Percentiles rank a stretch among this genome's conserved stretches.
Evolutionary conservation across 1,284 basidiomycete genomes (phyloP).

Genomic region (Sphagnurus paluster): DNA sequence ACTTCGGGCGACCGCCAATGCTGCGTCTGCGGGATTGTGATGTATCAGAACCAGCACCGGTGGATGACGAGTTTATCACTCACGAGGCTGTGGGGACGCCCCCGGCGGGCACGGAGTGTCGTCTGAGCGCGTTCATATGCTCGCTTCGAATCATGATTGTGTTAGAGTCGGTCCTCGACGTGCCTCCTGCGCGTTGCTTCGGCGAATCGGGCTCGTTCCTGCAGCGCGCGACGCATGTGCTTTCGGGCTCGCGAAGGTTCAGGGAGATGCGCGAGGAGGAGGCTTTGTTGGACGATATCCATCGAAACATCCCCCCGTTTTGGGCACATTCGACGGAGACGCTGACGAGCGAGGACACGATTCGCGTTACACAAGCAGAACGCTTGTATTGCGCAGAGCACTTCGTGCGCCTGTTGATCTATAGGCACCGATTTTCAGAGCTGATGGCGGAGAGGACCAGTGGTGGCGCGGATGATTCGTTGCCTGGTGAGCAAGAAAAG

Average conservation of each 20-base stretch:
- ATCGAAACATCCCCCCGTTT: slow-evolving; percentile 66
- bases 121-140: slow-evolving; percentile 79
- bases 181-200: slow-evolving; percentile 64
- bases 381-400: slow-evolving; percentile 83
- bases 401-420: slow-evolving; percentile 79
- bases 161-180: slow-evolving; percentile 76
- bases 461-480: slow-evolving; percentile 46
- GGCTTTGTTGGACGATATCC: slow-evolving; percentile 76
- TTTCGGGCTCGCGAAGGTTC: slow-evolving; percentile 52
- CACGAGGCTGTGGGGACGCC: slow-evolving; percentile 68
- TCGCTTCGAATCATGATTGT: slow-evolving; percentile 79
- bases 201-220: slow-evolving; percentile 60
- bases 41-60: slow-evolving; percentile 75
- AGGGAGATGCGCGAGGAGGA: slow-evolving; percentile 81
- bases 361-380: slow-evolving; percentile 85
- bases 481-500: slow-evolving; percentile 62
- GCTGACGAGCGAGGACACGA: slow-evolving; percentile 80
- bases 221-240: slow-evolving; percentile 53
- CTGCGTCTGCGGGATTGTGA: slow-evolving; percentile 86
- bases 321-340: slow-evolving; percentile 84
- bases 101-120: slow-evolving; percentile 67
- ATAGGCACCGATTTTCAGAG: slow-evolving; percentile 74
- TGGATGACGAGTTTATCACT: slow-evolving; percentile 89
- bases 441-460: slow-evolving; percentile 63
- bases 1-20: slow-evolving; percentile 86